Conservation (phyloP, 2,329 filamentous ascomycete genomes). For the Mollisia scopiformis region DNA sequence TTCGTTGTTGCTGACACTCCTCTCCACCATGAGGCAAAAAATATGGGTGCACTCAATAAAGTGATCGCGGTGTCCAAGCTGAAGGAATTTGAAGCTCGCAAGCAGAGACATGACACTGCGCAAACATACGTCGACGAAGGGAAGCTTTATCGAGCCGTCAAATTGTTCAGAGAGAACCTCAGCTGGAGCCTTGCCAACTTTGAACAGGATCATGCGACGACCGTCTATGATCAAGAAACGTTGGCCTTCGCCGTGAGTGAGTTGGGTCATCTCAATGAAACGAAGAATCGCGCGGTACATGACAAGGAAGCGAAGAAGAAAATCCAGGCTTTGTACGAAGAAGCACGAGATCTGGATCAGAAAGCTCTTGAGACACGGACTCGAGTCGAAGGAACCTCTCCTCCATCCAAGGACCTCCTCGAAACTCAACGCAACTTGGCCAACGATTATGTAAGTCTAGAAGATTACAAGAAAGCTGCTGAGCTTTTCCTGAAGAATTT, state of each 20-base stretch:
- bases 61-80: background rate
- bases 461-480: background rate
- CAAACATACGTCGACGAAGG: background rate
- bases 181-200: conserved; percentile 13
- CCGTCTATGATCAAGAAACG: conserved; percentile 13
- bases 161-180: conserved; percentile 11
- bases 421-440: conserved; percentile 9
- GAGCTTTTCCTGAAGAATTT: conserved; percentile 3
- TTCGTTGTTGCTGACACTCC: background rate
- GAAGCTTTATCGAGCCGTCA: background rate
- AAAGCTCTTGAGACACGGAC: background rate
- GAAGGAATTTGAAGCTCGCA: background rate
- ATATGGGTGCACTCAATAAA: conserved; percentile 14
- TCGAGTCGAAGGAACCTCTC: conserved; percentile 2
- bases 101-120: conserved; percentile 3
- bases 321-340: background rate
- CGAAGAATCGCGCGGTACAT: background rate
- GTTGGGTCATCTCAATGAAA: background rate
- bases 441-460: conserved; percentile 2
- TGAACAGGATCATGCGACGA: conserved; percentile 9
- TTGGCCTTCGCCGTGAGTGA: conserved; percentile 3
- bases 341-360: conserved; percentile 6
- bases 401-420: conserved; percentile 1
- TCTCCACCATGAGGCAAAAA: background rate
- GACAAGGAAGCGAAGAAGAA: background rate